These are phyloP conservation scores for Yarrowia sp. DNA, from an alignment of 805 yeast species.

Conservation along the genomic window DNA sequence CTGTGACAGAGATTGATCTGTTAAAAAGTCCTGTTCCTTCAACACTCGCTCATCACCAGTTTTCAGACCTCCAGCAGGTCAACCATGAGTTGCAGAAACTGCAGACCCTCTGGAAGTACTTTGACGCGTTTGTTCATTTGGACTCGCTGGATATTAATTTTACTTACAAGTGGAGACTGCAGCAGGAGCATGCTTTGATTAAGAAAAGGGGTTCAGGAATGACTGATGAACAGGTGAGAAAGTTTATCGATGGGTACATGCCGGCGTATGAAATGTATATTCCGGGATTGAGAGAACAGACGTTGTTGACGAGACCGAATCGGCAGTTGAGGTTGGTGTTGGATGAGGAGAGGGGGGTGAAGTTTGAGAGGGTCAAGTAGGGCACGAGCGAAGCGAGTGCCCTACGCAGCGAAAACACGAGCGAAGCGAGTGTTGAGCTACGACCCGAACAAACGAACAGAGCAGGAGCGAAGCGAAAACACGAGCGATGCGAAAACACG, in stretches of 20 bases:
- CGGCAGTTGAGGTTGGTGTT: conserved; percentile 26
- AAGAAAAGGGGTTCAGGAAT: conserved; percentile 64
- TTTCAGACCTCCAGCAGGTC: conserved; percentile 42
- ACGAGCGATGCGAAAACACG: background rate
- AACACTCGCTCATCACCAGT: conserved; percentile 36
- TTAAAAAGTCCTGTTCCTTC: conserved; percentile 29
- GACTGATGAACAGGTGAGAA: conserved; percentile 65
- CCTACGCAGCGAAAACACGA: background rate
- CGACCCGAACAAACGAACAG: background rate
- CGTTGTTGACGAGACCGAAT: conserved; percentile 16
- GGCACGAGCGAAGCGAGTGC: background rate
- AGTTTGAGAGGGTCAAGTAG: conserved; percentile 6
- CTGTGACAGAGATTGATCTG: conserved; percentile 27
- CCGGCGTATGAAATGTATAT: conserved; percentile 72
- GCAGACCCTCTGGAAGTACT: conserved; percentile 51
- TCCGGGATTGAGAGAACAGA: conserved; percentile 27
- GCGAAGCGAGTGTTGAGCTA: too few species aligned
- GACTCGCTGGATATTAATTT: conserved; percentile 57
- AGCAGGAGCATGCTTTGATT: conserved; percentile 66
- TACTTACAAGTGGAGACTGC: conserved; percentile 75
- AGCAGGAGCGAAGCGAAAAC: background rate
- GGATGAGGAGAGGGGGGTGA: conserved; percentile 28
- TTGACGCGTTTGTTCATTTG: conserved; percentile 61
- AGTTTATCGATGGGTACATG: conserved; percentile 80
- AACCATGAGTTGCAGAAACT: conserved; percentile 56